A percentile compares a stretch with the other conserved stretches of the same genome.
phyloP scores from a whole-genome alignment of 2,329 filamentous ascomycete species.

The Colletotrichum chrysophilum region DNA sequence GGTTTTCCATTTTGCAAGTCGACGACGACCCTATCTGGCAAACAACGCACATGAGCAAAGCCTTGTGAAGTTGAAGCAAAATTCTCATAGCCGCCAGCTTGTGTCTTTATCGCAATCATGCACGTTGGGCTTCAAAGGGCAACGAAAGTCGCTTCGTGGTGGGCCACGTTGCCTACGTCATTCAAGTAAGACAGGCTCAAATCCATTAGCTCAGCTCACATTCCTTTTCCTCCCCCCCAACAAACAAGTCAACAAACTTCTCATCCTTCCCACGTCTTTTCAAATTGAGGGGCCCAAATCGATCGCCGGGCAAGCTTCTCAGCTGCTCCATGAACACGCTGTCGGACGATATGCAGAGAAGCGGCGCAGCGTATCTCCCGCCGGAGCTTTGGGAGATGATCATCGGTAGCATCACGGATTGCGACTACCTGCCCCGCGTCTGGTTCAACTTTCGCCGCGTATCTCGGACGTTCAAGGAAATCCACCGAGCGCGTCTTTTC shows the following conservation, averaged over 20 bases:
- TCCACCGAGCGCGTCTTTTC: slow-evolving; percentile 19
- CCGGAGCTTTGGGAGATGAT: slow-evolving; percentile 19
- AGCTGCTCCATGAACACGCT: not conserved
- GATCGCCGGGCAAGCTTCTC: not conserved
- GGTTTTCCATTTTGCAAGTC: slow-evolving; percentile 23
- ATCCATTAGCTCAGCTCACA: not conserved
- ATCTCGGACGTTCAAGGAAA: slow-evolving; percentile 10
- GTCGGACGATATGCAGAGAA: not conserved
- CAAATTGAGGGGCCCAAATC: not conserved
- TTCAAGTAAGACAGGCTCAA: not conserved
- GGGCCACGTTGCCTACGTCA: not conserved
- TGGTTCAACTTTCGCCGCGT: slow-evolving; percentile 23
- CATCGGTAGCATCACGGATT: slow-evolving; percentile 18
- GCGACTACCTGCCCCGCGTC: slow-evolving; percentile 15
- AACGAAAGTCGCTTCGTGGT: not conserved
- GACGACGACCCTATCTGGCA: slow-evolving; percentile 31
- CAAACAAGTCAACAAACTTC: not conserved
- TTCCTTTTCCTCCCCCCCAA: not conserved
- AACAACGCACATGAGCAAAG: slow-evolving; percentile 31
- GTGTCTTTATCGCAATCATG: not conserved
- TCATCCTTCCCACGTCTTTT: not conserved
- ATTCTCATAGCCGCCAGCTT: not conserved
- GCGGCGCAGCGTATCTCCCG: not conserved
- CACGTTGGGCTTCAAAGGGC: not conserved
- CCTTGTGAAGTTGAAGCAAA: not conserved